A percentile compares a stretch with the other conserved stretches of the same genome.
Evolutionary conservation across 2,329 filamentous ascomycete species (phyloP).

Genomic region (Colletotrichum abscissum): DNA sequence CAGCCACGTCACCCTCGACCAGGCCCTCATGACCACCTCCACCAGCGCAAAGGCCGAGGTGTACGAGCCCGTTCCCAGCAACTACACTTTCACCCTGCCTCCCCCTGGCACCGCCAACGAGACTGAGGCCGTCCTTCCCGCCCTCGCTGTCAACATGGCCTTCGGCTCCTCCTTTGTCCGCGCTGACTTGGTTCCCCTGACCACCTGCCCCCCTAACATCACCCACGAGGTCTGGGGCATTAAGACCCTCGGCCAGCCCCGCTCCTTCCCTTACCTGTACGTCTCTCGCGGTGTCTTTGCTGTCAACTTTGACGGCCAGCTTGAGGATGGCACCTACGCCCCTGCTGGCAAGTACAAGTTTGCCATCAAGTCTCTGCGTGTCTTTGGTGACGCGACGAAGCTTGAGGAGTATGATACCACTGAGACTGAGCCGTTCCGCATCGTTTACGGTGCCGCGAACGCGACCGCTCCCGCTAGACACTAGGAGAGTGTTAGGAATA

Average conservation of each 20-base stretch:
- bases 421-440: constrained; percentile 55
- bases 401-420: constrained; percentile 58
- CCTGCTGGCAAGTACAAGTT: constrained; percentile 63
- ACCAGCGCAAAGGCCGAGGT: constrained; percentile 42
- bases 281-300: constrained; percentile 45
- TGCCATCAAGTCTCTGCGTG: constrained; percentile 58
- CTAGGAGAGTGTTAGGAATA: background rate
- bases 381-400: constrained; percentile 60
- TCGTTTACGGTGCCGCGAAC: constrained; percentile 50
- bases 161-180: constrained; percentile 59
- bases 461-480: constrained; percentile 19
- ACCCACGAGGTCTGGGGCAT: constrained; percentile 49
- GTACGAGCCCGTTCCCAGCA: constrained; percentile 41
- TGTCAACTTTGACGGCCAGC: constrained; percentile 56
- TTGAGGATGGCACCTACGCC: constrained; percentile 59
- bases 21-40: constrained; percentile 48
- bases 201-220: constrained; percentile 41
- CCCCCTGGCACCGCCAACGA: constrained; percentile 49
- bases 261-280: constrained; percentile 50
- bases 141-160: constrained; percentile 52
- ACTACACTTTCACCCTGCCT: constrained; percentile 55
- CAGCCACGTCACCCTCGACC: constrained; percentile 49
- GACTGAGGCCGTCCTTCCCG: constrained; percentile 48
- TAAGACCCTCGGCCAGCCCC: constrained; percentile 55
- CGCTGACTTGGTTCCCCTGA: constrained; percentile 56